Base-by-base conservation (phyloP, 1,139 yeast species). In the Blastobotrys apis region DNA sequence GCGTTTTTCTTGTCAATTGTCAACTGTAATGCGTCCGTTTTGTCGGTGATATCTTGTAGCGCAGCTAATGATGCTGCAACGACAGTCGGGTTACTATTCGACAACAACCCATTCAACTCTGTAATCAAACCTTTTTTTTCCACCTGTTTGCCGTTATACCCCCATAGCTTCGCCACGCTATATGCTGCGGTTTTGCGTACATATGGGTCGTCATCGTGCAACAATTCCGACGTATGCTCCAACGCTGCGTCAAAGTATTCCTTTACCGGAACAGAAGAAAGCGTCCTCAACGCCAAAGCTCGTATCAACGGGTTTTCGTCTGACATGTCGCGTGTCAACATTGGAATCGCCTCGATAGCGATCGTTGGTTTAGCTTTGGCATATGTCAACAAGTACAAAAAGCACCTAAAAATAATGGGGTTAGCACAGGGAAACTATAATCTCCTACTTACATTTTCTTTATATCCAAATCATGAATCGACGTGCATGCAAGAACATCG, bases 31-130 rank as follows among this genome's bases (percentile, higher is more conserved):
- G 58, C 60, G 37, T 70, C 67, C 29, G 78, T 65, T 39, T 68
- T 71, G 41, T 84, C 92, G 3, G 88, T 78, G 23, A 88, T 75
- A 45, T 75, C 80, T 51, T 72, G 68, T 40, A 90, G 66, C 0
- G 92, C 78, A 2, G 88, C 83, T 44, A 88, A 66, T 0, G 94
- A 84, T 22, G 86, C 78, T 0, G 92, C 73, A 1, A 84, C 83
- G 6, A 88, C 87, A 1, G 75, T 63, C 1, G 82, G 75, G 55
- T 77, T 76, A 3, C 58, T 40, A 21, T 75, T 75, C 44, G 77
- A 84, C 35, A 84, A 65, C 38, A 80, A 64, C n/a, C 70, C 72
- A 56, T 84, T 82, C 45, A 90, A 67, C 5, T 68, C 66, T 10
- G 72, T 77, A 6, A 82, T 67, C 31, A 87, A 65, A 3, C 71